Evolutionary conservation across 2,329 filamentous ascomycete genomes (phyloP).

Genomic region (Dactylellina cionopaga): DNA sequence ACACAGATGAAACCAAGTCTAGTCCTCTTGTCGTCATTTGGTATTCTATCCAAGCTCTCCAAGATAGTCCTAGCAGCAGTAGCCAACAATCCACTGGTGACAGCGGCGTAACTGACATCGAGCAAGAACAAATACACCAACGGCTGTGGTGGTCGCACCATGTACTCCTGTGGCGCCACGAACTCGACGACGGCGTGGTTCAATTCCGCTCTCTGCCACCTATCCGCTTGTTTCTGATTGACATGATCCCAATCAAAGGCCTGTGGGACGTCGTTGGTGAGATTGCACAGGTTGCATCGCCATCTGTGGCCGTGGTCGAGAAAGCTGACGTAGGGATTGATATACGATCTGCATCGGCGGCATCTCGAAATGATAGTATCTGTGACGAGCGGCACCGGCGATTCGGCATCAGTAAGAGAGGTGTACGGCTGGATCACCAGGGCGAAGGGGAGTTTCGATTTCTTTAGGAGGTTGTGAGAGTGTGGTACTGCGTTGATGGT

Average conservation of each 20-base stretch:
- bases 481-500: constrained; percentile 94
- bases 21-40: constrained; percentile 94
- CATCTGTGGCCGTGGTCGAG: constrained; percentile 96
- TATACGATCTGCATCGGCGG: constrained; percentile 93
- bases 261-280: constrained; percentile 98
- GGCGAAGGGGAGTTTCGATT: constrained; percentile 93
- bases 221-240: constrained; percentile 87
- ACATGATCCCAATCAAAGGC: constrained; percentile 98
- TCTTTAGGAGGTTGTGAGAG: constrained; percentile 91
- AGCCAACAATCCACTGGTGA: constrained; percentile 88
- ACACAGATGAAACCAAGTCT: constrained; percentile 94
- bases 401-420: constrained; percentile 90
- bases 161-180: constrained; percentile 97
- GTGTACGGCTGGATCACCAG: constrained; percentile 96
- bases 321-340: constrained; percentile 97
- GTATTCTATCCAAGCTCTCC: constrained; percentile 94
- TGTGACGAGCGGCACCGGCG: constrained; percentile 87
- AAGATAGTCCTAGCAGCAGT: constrained; percentile 92
- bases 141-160: constrained; percentile 96
- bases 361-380: constrained; percentile 98
- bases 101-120: constrained; percentile 89
- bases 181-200: constrained; percentile 98
- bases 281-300: constrained; percentile 99
- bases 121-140: constrained; percentile 95
- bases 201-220: constrained; percentile 90